phyloP scores from a whole-genome alignment of 1,284 basidiomycete species.

The Tilletia indica region DNA sequence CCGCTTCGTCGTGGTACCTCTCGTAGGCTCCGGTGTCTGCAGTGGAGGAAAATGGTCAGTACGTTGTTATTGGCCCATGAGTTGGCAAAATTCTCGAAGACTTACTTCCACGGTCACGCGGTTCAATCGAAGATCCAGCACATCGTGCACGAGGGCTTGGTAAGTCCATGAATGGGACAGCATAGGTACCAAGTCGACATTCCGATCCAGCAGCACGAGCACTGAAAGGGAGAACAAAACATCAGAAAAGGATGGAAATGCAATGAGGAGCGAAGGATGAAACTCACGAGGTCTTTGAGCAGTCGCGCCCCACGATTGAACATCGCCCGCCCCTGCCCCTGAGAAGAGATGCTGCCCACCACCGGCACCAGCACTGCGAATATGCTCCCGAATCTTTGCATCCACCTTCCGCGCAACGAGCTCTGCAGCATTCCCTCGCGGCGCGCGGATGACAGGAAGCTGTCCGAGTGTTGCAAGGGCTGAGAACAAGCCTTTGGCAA shows the following conservation, averaged over 20 bases:
- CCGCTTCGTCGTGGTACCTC: constrained; percentile 30
- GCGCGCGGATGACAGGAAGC: constrained; percentile 94
- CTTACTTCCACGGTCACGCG: constrained; percentile 71
- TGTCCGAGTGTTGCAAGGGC: constrained; percentile 85
- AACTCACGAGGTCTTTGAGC: constrained; percentile 26
- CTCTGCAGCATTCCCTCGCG: constrained; percentile 93
- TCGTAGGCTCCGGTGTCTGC: constrained; percentile 22
- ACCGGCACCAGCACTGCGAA: constrained; percentile 66
- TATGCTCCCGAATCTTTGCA: constrained; percentile 83
- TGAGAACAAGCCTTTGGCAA: constrained; percentile 87
- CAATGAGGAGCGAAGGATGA: not conserved
- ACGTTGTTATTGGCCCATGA: not conserved
- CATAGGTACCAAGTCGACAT: constrained; percentile 91
- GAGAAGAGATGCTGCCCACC: constrained; percentile 52
- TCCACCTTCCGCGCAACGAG: constrained; percentile 97
- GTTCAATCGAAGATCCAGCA: constrained; percentile 94
- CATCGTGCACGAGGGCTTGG: constrained; percentile 95
- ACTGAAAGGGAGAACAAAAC: constrained; percentile 62
- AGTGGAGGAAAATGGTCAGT: constrained; percentile 16
- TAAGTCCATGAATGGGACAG: constrained; percentile 99
- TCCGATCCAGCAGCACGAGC: constrained; percentile 87
- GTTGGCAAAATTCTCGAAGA: constrained; percentile 1
- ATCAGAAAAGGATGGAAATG: not conserved
- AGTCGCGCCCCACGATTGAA: constrained; percentile 58
- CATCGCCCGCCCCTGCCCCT: constrained; percentile 57